These are phyloP conservation scores for Polyplosphaeria fusca DNA, from an alignment of 495 filamentous ascomycete genomes.

Conservation along the genomic window DNA sequence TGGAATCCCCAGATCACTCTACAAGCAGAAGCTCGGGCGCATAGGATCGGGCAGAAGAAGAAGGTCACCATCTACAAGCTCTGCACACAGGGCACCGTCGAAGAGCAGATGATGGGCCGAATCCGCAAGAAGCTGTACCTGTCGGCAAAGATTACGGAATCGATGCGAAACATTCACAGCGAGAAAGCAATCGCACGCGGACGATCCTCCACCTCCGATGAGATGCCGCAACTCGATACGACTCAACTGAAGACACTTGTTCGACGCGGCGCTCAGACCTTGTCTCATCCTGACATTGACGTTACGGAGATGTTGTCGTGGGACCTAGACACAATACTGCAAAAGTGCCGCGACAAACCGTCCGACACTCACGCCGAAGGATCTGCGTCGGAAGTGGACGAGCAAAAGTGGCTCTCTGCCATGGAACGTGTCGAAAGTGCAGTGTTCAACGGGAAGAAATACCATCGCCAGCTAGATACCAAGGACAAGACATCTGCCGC, in stretches of 20 bases:
- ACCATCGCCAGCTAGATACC: constrained; percentile 37
- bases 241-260: constrained; percentile 56
- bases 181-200: constrained; percentile 11
- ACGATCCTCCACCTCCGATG: constrained; percentile 37
- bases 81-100: constrained; percentile 58
- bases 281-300: constrained; percentile 53
- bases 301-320: constrained; percentile 57
- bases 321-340: constrained; percentile 55
- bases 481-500: constrained; percentile 35
- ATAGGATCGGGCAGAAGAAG: constrained; percentile 58
- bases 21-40: constrained; percentile 59
- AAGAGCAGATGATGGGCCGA: constrained; percentile 61
- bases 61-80: constrained; percentile 59
- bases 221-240: constrained; percentile 52
- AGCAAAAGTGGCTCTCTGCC: constrained; percentile 56
- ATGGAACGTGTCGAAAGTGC: constrained; percentile 60
- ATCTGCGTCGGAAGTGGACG: constrained; percentile 47
- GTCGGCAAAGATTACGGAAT: constrained; percentile 59
- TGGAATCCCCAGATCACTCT: constrained; percentile 65
- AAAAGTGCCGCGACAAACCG: constrained; percentile 56
- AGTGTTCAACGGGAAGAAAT: constrained; percentile 57
- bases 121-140: constrained; percentile 67
- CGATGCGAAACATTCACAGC: constrained; percentile 53
- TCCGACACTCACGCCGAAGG: constrained; percentile 43
- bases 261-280: constrained; percentile 54